Base-by-base conservation (phyloP, 768 basidiomycete species). In the Mycena chlorophos region DNA sequence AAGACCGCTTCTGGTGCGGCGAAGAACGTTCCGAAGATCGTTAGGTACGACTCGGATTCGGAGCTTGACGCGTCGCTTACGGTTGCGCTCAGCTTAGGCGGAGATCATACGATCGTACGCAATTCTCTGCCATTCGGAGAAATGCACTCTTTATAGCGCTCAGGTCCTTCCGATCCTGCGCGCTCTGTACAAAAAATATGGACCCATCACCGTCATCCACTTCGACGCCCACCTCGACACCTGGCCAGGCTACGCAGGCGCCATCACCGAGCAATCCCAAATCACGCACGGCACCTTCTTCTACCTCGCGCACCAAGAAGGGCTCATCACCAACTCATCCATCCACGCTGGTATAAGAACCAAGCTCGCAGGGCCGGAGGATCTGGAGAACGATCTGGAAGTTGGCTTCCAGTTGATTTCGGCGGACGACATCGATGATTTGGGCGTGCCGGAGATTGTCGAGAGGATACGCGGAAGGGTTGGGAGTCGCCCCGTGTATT, bases 211-310 rank as follows among this genome's bases (percentile, higher is more conserved):
- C 30, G 87, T 90, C 42, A 89, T 93, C 43, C 92, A 94, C 66
- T 91, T 93, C 58, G 91, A 93, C 64, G 87, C 79, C 13, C 78
- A 81, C 63, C 58, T 80, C 63, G 91, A 76, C 65, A 90, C 89
- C 5, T 88, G 85, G 83, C 53, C 66, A 52, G 69, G 66, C 30
- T 94, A 78, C 70, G 80, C 59, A 29, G 85, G 87, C 56, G 79
- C 81, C 37, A 80, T 66, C 17, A 81, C 81, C 20, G 80, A 77
- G 37, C 86, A 85, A 68, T 86, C 83, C 46, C 84, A 76, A 55
- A 75, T 92, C 37, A 94, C 85, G 0, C 93, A 95, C 63, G 93
- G 92, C 52, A 89, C 88, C 1, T 94, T 92, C 75, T 95, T 94
- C 74, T 82, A 84, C 69, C 68, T 89, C 31, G 94, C 94, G 0